These are phyloP conservation scores for Candida maesae DNA, from an alignment of 805 yeast genomes.

Conservation along the genomic window DNA sequence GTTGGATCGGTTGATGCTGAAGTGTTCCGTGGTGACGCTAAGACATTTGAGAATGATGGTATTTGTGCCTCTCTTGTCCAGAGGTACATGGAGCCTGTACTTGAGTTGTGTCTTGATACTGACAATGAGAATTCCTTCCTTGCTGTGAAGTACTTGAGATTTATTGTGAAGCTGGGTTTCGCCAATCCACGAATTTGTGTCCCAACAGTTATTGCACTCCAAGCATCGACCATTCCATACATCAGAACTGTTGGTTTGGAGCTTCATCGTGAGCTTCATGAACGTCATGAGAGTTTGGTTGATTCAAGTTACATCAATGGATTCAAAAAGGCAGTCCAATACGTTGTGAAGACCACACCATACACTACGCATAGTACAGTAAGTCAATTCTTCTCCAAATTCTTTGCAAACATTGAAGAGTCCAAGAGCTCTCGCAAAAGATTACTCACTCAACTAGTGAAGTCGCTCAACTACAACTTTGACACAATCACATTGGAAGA, in stretches of 20 bases:
- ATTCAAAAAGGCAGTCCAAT: constrained; percentile 47
- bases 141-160: constrained; percentile 52
- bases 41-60: constrained; percentile 55
- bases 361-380: constrained; percentile 13
- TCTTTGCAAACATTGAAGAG: constrained; percentile 41
- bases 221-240: constrained; percentile 43
- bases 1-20: constrained; percentile 42
- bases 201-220: constrained; percentile 67
- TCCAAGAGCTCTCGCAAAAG: constrained; percentile 39
- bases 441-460: constrained; percentile 34
- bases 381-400: constrained; percentile 33
- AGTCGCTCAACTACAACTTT: constrained; percentile 30
- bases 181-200: constrained; percentile 71
- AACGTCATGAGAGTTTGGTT: constrained; percentile 67
- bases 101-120: constrained; percentile 45
- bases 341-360: constrained; percentile 23
- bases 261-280: constrained; percentile 53
- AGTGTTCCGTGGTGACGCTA: constrained; percentile 52
- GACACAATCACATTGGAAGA: constrained; percentile 21
- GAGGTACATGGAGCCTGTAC: constrained; percentile 47
- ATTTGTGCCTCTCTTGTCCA: constrained; percentile 72
- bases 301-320: constrained; percentile 66
- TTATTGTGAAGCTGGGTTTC: constrained; percentile 60
- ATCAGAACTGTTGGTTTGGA: constrained; percentile 47
- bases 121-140: constrained; percentile 43